Evolutionary conservation across 202 grass and related monocot genomes (phyloP).

Genomic region (Zoysia matrella): DNA sequence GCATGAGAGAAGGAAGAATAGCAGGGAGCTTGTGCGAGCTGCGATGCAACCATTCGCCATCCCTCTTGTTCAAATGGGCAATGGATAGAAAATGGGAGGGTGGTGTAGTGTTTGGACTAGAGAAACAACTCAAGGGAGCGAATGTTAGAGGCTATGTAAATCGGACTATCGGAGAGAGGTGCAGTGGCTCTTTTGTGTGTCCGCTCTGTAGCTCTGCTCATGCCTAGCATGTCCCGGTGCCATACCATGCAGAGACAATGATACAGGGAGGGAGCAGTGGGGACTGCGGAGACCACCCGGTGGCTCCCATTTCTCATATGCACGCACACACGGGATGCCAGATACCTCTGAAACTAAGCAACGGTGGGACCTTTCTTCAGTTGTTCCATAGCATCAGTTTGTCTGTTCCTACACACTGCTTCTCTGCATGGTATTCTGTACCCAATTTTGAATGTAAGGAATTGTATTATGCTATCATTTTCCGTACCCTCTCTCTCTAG

Average conservation of each 20-base stretch:
- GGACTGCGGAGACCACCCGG: slow-evolving; percentile 55
- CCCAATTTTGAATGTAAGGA: slow-evolving; percentile 12
- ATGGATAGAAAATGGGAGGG: slow-evolving; percentile 59
- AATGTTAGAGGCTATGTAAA: slow-evolving; percentile 56
- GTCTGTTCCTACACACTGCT: slow-evolving; percentile 34
- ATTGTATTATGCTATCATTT: neutral
- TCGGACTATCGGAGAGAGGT: slow-evolving; percentile 5
- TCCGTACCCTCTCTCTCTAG: neutral
- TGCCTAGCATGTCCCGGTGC: slow-evolving; percentile 46
- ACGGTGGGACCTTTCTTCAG: slow-evolving; percentile 23
- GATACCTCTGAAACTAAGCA: slow-evolving; percentile 47
- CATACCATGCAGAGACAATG: slow-evolving; percentile 59
- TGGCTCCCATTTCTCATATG: slow-evolving; percentile 40
- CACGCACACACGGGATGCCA: slow-evolving; percentile 54
- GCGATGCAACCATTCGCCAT: slow-evolving; percentile 52
- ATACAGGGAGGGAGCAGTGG: slow-evolving; percentile 45
- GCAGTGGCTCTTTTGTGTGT: slow-evolving; percentile 30
- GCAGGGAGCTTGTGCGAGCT: slow-evolving; percentile 42
- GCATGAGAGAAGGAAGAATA: slow-evolving; percentile 64
- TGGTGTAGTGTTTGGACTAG: slow-evolving; percentile 46
- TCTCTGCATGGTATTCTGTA: slow-evolving; percentile 39
- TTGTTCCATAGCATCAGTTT: slow-evolving; percentile 51
- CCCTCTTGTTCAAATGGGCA: slow-evolving; percentile 34
- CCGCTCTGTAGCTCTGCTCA: slow-evolving; percentile 36
- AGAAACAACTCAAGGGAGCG: slow-evolving; percentile 51